These are phyloP conservation scores for Neotropicomus parvogracilis DNA, from an alignment of 1,284 basidiomycete genomes.

Conservation along the genomic window DNA sequence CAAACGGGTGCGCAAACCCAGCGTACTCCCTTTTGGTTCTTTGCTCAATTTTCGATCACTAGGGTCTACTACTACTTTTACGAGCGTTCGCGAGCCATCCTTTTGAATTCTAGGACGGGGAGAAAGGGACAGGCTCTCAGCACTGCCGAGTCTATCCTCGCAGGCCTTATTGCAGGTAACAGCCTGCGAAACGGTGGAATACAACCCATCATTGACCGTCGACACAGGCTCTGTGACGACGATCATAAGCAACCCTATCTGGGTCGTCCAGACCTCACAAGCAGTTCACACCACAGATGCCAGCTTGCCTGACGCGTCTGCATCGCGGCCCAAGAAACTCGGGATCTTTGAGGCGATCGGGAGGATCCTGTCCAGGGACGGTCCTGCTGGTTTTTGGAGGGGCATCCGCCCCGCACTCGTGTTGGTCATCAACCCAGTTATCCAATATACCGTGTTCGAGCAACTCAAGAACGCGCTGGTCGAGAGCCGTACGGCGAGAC, in stretches of 20 bases:
- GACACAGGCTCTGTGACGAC: constrained; percentile 81
- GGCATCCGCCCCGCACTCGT: constrained; percentile 95
- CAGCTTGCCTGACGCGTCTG: constrained; percentile 29
- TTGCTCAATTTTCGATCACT: constrained; percentile 1
- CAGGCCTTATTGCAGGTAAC: constrained; percentile 82
- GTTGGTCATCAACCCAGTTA: constrained; percentile 92
- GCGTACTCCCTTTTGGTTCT: neutral
- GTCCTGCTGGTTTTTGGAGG: constrained; percentile 82
- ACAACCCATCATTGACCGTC: neutral
- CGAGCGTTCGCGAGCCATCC: constrained; percentile 58
- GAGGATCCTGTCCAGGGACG: constrained; percentile 76
- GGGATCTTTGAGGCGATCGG: constrained; percentile 68
- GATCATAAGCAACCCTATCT: constrained; percentile 90
- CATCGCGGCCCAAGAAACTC: constrained; percentile 46
- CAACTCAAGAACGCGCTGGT: constrained; percentile 82
- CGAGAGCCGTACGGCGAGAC: constrained; percentile 52
- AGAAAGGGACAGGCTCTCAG: constrained; percentile 70
- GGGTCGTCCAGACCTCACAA: constrained; percentile 94
- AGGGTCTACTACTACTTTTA: constrained; percentile 87
- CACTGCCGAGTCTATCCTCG: constrained; percentile 86
- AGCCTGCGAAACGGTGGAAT: neutral
- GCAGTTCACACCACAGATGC: constrained; percentile 60
- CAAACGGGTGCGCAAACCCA: constrained; percentile 68
- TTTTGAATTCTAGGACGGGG: constrained; percentile 56
- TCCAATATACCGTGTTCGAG: constrained; percentile 85